Percentiles rank a stretch among this genome's conserved stretches.
phyloP scores from a whole-genome alignment of 2,329 filamentous ascomycete genomes.

The Coniochaeta ligniaria region DNA sequence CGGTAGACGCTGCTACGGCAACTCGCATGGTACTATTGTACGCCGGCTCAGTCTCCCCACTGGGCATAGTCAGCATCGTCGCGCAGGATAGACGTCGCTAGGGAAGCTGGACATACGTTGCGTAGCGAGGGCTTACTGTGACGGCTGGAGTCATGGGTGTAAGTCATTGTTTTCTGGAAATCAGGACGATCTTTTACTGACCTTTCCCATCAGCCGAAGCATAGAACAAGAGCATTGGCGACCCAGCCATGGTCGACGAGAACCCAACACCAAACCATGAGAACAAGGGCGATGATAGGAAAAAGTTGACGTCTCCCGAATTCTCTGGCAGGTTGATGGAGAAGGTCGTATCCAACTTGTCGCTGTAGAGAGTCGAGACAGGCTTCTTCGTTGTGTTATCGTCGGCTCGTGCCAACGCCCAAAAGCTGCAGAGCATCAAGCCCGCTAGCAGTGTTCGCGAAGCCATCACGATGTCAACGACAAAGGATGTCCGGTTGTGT shows the following conservation, averaged over 20 bases:
- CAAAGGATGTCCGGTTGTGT: background rate
- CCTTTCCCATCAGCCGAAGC: constrained; percentile 10
- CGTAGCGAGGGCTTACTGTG: constrained; percentile 12
- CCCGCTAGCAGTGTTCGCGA: background rate
- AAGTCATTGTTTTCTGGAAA: background rate
- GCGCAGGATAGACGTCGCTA: background rate
- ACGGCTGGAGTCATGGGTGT: constrained; percentile 6
- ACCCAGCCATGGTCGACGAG: constrained; percentile 13
- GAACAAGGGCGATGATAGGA: constrained; percentile 11
- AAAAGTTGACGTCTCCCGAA: constrained; percentile 19
- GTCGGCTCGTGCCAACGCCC: background rate
- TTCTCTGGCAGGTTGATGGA: constrained; percentile 14
- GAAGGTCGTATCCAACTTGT: constrained; percentile 14
- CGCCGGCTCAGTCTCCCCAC: constrained; percentile 14
- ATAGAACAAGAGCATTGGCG: constrained; percentile 17
- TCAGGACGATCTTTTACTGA: background rate
- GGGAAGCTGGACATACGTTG: constrained; percentile 6
- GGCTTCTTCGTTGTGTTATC: background rate
- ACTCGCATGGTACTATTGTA: constrained; percentile 7
- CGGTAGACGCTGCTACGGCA: constrained; percentile 9
- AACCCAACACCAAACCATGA: constrained; percentile 17
- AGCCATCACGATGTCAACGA: background rate
- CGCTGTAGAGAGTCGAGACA: constrained; percentile 13
- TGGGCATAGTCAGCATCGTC: background rate
- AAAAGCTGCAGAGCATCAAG: background rate